Evolutionary conservation across 2,329 filamentous ascomycete genomes (phyloP).

Genomic region (Colletotrichum zoysiae): DNA sequence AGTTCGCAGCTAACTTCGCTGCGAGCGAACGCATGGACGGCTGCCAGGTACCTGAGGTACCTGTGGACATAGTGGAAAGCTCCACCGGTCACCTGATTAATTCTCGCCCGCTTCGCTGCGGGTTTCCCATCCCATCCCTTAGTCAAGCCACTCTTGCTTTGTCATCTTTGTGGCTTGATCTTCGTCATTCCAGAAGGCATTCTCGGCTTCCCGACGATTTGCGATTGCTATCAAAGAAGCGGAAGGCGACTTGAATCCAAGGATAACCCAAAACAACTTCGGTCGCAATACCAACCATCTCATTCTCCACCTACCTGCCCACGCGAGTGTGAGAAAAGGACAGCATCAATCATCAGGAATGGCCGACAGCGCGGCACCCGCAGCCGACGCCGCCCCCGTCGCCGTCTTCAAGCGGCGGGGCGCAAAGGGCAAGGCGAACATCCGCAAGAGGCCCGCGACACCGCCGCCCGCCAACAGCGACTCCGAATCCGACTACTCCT

Average conservation of each 20-base stretch:
- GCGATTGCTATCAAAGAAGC: conserved; percentile 23
- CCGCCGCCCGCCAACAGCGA: conserved; percentile 76
- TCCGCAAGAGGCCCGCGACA: conserved; percentile 84
- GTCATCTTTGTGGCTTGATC: conserved; percentile 40
- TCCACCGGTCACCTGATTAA: conserved; percentile 30
- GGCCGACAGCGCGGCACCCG: conserved; percentile 31
- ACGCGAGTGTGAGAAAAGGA: background rate
- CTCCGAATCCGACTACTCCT: conserved; percentile 74
- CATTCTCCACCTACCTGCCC: background rate
- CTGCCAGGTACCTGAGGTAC: too few species aligned
- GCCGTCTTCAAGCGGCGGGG: conserved; percentile 89
- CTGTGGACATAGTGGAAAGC: too few species aligned
- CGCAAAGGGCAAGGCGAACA: conserved; percentile 79
- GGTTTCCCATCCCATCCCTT: background rate
- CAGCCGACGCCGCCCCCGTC: conserved; percentile 60
- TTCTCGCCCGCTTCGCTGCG: background rate
- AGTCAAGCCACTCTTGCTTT: conserved; percentile 31
- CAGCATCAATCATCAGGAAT: conserved; percentile 11
- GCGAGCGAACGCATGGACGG: background rate
- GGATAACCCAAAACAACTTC: conserved; percentile 18
- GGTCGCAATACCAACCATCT: background rate
- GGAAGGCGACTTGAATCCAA: conserved; percentile 8
- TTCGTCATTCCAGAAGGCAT: conserved; percentile 38
- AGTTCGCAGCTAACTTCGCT: conserved; percentile 5
- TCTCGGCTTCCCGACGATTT: conserved; percentile 2